These are phyloP conservation scores for Musa balbisiana DNA, from an alignment of 202 grass and related monocot genomes.

Conservation along the genomic window DNA sequence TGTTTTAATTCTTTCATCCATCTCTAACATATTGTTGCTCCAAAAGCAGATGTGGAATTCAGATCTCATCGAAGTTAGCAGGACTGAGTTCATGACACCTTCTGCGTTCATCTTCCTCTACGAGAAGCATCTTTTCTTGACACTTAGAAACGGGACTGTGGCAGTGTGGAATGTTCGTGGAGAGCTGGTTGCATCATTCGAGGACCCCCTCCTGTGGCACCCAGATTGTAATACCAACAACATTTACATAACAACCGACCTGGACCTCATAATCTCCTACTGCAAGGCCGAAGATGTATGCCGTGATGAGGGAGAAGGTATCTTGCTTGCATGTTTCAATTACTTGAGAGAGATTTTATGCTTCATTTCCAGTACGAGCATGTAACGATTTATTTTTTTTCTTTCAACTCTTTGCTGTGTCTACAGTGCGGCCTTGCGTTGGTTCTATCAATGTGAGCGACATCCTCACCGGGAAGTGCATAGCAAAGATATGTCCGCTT, in stretches of 20 bases:
- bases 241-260: constrained; percentile 12
- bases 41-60: constrained; percentile 1
- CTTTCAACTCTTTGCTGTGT: neutral
- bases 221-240: constrained; percentile 6
- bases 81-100: neutral
- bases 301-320: neutral
- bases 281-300: neutral
- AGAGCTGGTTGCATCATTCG: constrained; percentile 6
- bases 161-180: constrained; percentile 9
- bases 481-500: constrained; percentile 2
- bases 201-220: constrained; percentile 3
- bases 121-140: constrained; percentile 13
- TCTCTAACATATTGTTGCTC: neutral
- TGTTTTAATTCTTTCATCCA: neutral
- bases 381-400: neutral
- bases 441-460: constrained; percentile 14
- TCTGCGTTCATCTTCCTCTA: constrained; percentile 12
- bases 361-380: neutral
- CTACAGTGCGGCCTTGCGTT: neutral
- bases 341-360: neutral
- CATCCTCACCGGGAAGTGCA: constrained; percentile 13
- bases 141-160: neutral
- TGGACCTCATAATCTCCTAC: constrained; percentile 3
- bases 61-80: neutral
- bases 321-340: neutral